Evolutionary conservation across 805 yeast genomes (phyloP), one percentile per base, ranked within the genome.

Genomic region (Blastobotrys attinorum): DNA sequence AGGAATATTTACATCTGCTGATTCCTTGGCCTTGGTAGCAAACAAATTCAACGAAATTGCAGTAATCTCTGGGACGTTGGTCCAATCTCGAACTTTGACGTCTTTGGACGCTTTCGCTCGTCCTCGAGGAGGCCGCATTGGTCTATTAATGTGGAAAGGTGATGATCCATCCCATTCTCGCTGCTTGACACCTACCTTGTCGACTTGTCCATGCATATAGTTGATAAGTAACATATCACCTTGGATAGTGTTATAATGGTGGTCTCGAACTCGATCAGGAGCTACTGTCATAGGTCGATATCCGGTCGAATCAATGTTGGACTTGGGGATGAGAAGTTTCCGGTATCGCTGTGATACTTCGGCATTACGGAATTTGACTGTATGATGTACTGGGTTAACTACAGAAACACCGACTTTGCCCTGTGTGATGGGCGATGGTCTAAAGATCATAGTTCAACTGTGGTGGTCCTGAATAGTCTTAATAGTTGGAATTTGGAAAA

Each of bases 331-430:
- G 49, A 83, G 75, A 46, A 85, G 64, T 32, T 77, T 83, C 42
- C 83, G 77, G 62, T 80, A 83, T 47, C 81, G 71, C 45, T 90
- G 88, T 31, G 89, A 81, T 40, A 90, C 73, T 43, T 76, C 75
- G 31, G 78, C 66, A 62, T 92, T 92, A 56, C 76, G 73, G 58
- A 86, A 78, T 52, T 76, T 77, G 36, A 90, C 84, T 47, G 77
- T 73, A 64, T 92, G 98, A 63, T 92, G 98, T 13, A 90, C 94
- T 1, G 98, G 97, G 40, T 82, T 76, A 31, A 86, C 89, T 41
- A 85, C 74, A 32, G 94, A 82, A 61, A 74, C 76, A 23, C 78
- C 82, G 40, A 73, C 54, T 73, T 61, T 66, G 73, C 46, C 64
- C 31, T 34, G 18, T 17, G 13, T 13, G 37, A 13, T 16, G 16